Evolutionary conservation across 2,329 filamentous ascomycete genomes (phyloP), one percentile per base, ranked within the genome.

Genomic region (Ceratocystis ficicola): DNA sequence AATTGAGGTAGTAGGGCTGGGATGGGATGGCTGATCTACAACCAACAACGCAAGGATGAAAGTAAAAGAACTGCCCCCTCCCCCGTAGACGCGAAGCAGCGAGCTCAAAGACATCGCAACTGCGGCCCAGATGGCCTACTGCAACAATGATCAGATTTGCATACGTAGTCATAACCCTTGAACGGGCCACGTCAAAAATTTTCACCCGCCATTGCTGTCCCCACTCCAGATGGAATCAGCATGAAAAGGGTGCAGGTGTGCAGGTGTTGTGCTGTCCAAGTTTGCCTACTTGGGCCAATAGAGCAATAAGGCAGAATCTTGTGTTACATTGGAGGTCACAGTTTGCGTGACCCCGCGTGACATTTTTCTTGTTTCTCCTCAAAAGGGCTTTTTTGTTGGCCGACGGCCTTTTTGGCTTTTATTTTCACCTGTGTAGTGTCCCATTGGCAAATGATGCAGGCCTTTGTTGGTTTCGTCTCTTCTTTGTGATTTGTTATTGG

Each of bases 231-330:
- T 28, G 36, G 48, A 20, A 25, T 25, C 55, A 59, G 32, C 55
- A 30, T 32, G 25, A 28, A 57, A 22, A 15, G 25, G 8, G 55
- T 30, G 55, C 17, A 7, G 55, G 12, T 32, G 36, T 41, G 36
- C 36, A 41, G 36, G 36, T 30, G 55, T 30, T 55, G n/a, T 59
- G 55, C 22, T 59, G 55, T 59, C 55, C 55, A 59, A 36, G 55
- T 36, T 59, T 59, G 28, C 55, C 55, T 59, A 32, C 55, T 59
- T 59, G 55, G 55, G 55, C 55, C 55, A 59, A 59, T 59, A 59
- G 55, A 28, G 28, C 55, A 59, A 59, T 36, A 59, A 32, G 55
- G 55, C 55, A 59, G 28, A 59, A 17, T 25, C 17, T 36, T 59
- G 55, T 59, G 55, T 59, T 59, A 59, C 55, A 59, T 59, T 32